Evolutionary conservation across 192 early-diverging fungal genomes (phyloP), one percentile per base, ranked within the genome.

Genomic region (Coemansia sp.): DNA sequence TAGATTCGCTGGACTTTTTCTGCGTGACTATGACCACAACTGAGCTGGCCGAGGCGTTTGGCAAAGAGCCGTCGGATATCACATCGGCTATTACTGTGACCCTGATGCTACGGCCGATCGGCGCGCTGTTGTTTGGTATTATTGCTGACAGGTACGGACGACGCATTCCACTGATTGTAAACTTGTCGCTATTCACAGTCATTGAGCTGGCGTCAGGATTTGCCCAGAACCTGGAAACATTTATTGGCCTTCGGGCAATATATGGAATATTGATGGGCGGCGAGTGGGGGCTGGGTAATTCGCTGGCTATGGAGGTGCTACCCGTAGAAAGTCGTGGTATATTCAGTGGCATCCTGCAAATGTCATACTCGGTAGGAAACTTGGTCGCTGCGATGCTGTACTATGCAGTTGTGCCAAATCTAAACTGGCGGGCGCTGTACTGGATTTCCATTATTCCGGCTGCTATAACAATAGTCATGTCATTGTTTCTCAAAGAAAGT

Each of bases 1-100:
- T 89, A 11, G 87, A 91, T 61, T 83, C 87, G 10, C 83, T 88
- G 47, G 89, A 91, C 72, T 91, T 84, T 67, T 89, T 88, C 55
- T 81, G 83, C 34, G 83, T 89, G 3, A 68, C 82, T 14, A 69
- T 88, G 66, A 68, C 86, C 0, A 66, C 85, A 12, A 79, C 82
- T 25, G 74, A 84, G 54, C 82, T 87, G 21, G 87, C 84, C 21
- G 63, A 65, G 2, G 75, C 78, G 12, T 91, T 88, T 70, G 75
- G 63, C 20, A 81, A 82, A 25, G 47, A 79, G 18, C 79, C 80
- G 3, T 86, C 86, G 1, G 64, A 74, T 23, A 76, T 91, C 15
- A 86, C 88, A 7, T 73, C 71, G 26, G 87, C 86, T 5, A 87
- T 89, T 52, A 91, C 89, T 1, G 71, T 84, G 10, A 89, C 88